Evolutionary conservation across 2,329 filamentous ascomycete genomes (phyloP), one percentile per base, ranked within the genome.

Genomic region (Boeremia exigua): DNA sequence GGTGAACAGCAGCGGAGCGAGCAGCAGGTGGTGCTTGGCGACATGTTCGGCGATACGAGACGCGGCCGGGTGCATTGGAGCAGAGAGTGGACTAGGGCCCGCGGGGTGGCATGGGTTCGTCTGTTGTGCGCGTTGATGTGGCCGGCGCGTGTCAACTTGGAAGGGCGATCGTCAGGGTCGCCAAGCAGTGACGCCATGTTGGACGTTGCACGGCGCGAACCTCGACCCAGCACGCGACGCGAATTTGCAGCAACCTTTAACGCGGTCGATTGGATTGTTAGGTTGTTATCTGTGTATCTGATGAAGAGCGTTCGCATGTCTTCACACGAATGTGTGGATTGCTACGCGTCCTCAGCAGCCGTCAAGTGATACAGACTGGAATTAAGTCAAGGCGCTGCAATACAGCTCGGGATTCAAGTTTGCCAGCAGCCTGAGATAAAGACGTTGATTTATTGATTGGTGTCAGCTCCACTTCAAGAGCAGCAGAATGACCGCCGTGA

Each of bases 51-150:
- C 62, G 39, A 73, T 52, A 48, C 61, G 48, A 51, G 65, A 62
- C 45, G 65, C 65, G 59, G 60, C 69, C 68, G 72, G 68, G 69
- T 68, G 74, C 74, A 77, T 77, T 75, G 70, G 72, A 63, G 65
- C 57, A 66, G 59, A 56, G 40, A 43, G 44, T 42, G n/a, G 55
- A 59, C 62, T 65, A 74, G 48, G 69, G 70, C 56, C 68, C 63
- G 66, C 73, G 67, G 62, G 62, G 54, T 66, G 65, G 69, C 72
- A 73, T 73, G 49, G 61, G 56, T 48, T 62, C 54, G 63, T 60
- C 55, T 57, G 46, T 54, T 51, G 56, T 63, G 44, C 49, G 60
- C 47, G 53, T 50, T 38, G 47, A 29, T 45, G 19, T 23, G 42
- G 28, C 19, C 34, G 17, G 39, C 29, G 52, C 39, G 46, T 48